Base-by-base conservation (phyloP, 1,139 yeast species). In the Blastobotrys proliferans region DNA sequence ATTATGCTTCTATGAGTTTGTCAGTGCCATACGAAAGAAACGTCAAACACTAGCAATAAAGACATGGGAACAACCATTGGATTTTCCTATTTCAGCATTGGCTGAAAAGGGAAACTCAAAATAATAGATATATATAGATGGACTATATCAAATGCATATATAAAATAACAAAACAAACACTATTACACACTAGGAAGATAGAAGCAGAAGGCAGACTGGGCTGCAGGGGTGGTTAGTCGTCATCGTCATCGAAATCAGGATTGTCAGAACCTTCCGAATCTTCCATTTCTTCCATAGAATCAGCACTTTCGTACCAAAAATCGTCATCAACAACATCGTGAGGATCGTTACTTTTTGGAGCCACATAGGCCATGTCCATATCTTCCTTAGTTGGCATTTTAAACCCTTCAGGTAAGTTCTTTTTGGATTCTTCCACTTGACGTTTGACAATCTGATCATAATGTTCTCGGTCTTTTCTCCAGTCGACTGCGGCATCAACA, bases 401-500 rank as follows among this genome's bases (percentile, higher is more conserved):
- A 60, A 86, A 87, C 45, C 84, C 97, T 43, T 74, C 77, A 16
- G 97, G 98, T 45, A 90, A 84, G 62, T 87, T 90, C 46, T 77
- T 76, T 61, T 81, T 83, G 31, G 94, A 83, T 54, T 86, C 76
- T 52, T 81, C 87, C 35, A 92, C 97, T 60, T 87, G 97, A 54
- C 78, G 77, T 49, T 75, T 72, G 6, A 90, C 95, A 61, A 84
- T 79, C 62, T 78, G 80, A 61, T 79, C 79, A 67, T 87, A 92
- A 44, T 79, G 83, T 24, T 81, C 88, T 18, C 85, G 82, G 65
- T 84, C 80, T 60, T 86, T 86, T 57, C 94, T 75, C 76, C 87
- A 88, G 57, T 86, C 88, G 21, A 90, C 88, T 19, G 95, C 87
- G 8, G 98, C 98, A 62, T 92, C 97, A 40, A 92, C 92, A 63